These are phyloP conservation scores for Triangularia setosa DNA, from an alignment of 2,329 filamentous ascomycete genomes.

Conservation along the genomic window DNA sequence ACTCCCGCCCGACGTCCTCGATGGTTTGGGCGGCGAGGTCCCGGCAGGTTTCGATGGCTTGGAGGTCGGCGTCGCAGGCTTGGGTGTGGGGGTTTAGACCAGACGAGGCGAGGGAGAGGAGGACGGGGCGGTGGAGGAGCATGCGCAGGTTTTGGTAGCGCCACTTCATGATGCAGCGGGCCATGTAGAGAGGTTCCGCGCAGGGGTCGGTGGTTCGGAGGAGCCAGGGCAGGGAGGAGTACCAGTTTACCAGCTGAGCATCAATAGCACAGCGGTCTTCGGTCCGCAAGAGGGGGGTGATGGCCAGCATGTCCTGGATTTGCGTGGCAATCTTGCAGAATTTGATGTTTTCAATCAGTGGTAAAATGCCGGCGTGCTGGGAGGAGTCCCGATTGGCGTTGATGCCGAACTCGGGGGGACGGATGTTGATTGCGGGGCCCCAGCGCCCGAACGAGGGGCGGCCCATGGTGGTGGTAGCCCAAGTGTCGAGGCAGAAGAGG, in stretches of 20 bases:
- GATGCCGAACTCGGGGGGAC: slow-evolving; percentile 53
- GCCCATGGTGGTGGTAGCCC: slow-evolving; percentile 67
- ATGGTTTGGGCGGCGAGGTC: slow-evolving; percentile 67
- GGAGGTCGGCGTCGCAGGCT: slow-evolving; percentile 57
- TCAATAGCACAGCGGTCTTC: slow-evolving; percentile 66
- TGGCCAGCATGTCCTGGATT: slow-evolving; percentile 71
- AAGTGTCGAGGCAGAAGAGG: slow-evolving; percentile 69
- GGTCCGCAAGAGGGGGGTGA: slow-evolving; percentile 62
- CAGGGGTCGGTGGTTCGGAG: slow-evolving; percentile 62
- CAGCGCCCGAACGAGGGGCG: slow-evolving; percentile 66
- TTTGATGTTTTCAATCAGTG: slow-evolving; percentile 70
- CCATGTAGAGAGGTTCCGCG: slow-evolving; percentile 65
- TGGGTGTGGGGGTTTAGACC: slow-evolving; percentile 42
- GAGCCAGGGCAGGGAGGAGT: slow-evolving; percentile 64
- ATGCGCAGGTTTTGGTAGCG: slow-evolving; percentile 75
- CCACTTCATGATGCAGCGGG: slow-evolving; percentile 76
- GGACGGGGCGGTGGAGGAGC: slow-evolving; percentile 68
- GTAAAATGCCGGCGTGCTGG: slow-evolving; percentile 63
- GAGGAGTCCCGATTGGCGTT: slow-evolving; percentile 46
- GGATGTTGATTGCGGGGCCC: slow-evolving; percentile 64
- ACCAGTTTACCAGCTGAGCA: slow-evolving; percentile 66
- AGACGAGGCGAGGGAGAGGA: slow-evolving; percentile 61
- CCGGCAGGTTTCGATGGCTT: slow-evolving; percentile 65
- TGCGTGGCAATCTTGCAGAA: slow-evolving; percentile 77
- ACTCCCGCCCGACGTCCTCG: slow-evolving; percentile 66